Evolutionary conservation across 2,329 filamentous ascomycete genomes (phyloP).

Genomic region (Cladophialophora yegresii): DNA sequence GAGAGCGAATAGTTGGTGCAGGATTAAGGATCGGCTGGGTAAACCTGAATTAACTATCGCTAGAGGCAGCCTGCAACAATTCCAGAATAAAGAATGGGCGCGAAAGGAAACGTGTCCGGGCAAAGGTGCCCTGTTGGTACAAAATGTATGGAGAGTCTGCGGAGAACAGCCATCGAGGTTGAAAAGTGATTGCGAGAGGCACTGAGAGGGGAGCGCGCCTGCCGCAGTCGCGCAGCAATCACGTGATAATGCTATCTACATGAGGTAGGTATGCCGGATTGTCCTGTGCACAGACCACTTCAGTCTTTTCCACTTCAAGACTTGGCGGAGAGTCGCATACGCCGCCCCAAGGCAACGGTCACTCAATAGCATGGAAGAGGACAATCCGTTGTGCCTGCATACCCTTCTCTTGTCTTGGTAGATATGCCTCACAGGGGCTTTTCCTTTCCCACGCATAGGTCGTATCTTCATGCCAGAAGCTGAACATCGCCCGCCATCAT

Average conservation of each 20-base stretch:
- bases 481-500: conserved; percentile 13
- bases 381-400: neutral
- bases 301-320: neutral
- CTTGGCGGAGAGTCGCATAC: neutral
- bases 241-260: conserved; percentile 7
- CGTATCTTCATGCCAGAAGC: conserved; percentile 30
- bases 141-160: conserved; percentile 14
- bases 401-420: conserved; percentile 1
- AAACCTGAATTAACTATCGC: neutral
- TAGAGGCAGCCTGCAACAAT: conserved; percentile 12
- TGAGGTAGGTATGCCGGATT: neutral
- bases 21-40: neutral
- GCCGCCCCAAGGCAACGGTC: neutral
- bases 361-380: neutral
- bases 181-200: conserved; percentile 14
- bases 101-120: conserved; percentile 9
- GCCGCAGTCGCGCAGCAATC: neutral
- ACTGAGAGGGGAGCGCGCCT: conserved; percentile 6
- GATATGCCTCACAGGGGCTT: conserved; percentile 1
- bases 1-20: neutral
- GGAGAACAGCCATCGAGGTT: conserved; percentile 12
- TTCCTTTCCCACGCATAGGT: conserved; percentile 17
- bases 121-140: conserved; percentile 12
- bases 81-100: conserved; percentile 14
- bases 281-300: neutral